Conservation (phyloP, 1,139 yeast species). For the Candida sojae region DNA sequence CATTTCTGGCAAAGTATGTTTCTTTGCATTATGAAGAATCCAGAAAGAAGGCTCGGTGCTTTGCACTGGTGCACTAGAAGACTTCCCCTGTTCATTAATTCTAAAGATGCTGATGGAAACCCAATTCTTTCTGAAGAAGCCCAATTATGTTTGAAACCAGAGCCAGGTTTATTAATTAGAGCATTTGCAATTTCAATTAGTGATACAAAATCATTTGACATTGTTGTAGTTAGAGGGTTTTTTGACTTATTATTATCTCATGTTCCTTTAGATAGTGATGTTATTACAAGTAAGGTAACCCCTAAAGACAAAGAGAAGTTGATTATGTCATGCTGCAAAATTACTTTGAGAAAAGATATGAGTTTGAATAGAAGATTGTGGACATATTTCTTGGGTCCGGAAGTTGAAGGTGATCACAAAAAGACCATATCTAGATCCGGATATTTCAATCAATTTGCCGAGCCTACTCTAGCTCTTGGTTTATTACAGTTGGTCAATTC, state of each 20-base stretch:
- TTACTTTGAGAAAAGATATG: constrained; percentile 85
- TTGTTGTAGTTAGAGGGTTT: constrained; percentile 85
- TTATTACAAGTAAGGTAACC: constrained; percentile 50
- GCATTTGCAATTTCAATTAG: constrained; percentile 71
- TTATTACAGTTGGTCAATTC: constrained; percentile 49
- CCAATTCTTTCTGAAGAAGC: constrained; percentile 50
- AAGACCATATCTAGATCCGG: constrained; percentile 18
- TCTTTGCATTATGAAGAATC: constrained; percentile 70
- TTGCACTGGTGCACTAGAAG: constrained; percentile 70
- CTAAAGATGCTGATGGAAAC: constrained; percentile 16
- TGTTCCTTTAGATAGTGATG: constrained; percentile 63
- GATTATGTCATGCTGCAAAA: constrained; percentile 61
- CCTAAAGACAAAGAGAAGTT: constrained; percentile 58
- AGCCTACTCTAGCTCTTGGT: constrained; percentile 51
- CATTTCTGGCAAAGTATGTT: constrained; percentile 88
- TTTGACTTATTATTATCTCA: constrained; percentile 75
- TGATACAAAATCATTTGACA: constrained; percentile 44
- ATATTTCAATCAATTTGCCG: constrained; percentile 63
- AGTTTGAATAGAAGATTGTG: constrained; percentile 89
- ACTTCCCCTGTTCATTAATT: constrained; percentile 51
- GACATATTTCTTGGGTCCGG: constrained; percentile 90
- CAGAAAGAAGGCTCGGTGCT: constrained; percentile 83
- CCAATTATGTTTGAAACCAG: constrained; percentile 63
- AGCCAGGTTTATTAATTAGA: constrained; percentile 73
- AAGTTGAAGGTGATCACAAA: constrained; percentile 28